Conservation (phyloP, 768 basidiomycete species). For the Trametopsis cervina region DNA sequence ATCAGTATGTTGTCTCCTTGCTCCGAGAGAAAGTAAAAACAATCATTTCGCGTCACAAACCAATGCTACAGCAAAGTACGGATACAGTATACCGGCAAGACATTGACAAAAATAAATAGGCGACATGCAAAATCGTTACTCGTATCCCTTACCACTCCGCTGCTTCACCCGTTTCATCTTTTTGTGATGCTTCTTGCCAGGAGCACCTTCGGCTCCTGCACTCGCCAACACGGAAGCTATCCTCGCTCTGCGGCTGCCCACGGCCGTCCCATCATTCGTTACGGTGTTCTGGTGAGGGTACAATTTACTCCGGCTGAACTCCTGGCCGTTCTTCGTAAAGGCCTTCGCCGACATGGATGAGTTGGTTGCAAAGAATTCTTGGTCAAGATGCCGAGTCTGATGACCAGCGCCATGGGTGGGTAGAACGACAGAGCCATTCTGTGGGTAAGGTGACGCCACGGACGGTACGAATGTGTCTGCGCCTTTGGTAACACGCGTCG, state of each 20-base stretch:
- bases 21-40: too few species aligned
- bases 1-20: too few species aligned
- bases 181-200: slow-evolving; percentile 82
- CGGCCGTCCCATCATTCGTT: slow-evolving; percentile 68
- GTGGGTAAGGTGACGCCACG: slow-evolving; percentile 19
- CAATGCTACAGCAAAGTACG: too few species aligned
- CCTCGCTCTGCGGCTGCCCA: slow-evolving; percentile 37
- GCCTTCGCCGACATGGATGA: slow-evolving; percentile 37
- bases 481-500: slow-evolving; percentile 76
- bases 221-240: slow-evolving; percentile 36
- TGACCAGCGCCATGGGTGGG: slow-evolving; percentile 30
- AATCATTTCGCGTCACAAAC: too few species aligned
- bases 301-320: slow-evolving; percentile 54
- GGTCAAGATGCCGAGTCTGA: slow-evolving; percentile 69
- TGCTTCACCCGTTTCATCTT: slow-evolving; percentile 78
- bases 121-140: too few species aligned
- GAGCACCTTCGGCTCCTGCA: slow-evolving; percentile 25
- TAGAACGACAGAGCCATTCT: slow-evolving; percentile 5
- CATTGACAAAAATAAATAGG: too few species aligned
- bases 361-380: slow-evolving; percentile 70
- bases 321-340: slow-evolving; percentile 45
- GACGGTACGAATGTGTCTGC: slow-evolving; percentile 75
- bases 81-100: slow-evolving; percentile 9
- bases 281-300: slow-evolving; percentile 85
- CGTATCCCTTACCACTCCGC: slow-evolving; percentile 90